These are phyloP conservation scores for Keqinozyma sinolaborantium DNA, from an alignment of 1,139 yeast species.

Conservation along the genomic window DNA sequence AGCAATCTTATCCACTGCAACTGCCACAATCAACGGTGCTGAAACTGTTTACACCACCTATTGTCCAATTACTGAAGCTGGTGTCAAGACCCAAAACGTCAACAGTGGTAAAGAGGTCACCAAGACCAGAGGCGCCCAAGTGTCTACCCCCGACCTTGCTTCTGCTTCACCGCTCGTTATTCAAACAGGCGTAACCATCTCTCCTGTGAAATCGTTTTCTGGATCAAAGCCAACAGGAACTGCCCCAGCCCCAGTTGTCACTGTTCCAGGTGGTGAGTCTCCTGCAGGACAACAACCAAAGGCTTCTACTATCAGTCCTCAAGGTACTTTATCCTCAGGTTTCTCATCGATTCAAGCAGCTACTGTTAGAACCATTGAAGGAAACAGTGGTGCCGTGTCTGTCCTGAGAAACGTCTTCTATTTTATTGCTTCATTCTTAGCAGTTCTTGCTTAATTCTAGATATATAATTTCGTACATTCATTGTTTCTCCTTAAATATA, in stretches of 20 bases:
- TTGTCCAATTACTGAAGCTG: conserved; percentile 21
- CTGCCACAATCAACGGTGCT: conserved; percentile 20
- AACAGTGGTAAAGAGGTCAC: conserved; percentile 8
- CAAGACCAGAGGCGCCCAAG: too few species aligned
- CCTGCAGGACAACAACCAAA: neutral
- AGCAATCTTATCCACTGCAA: conserved; percentile 23
- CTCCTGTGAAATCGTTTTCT: conserved; percentile 4
- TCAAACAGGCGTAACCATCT: conserved; percentile 5
- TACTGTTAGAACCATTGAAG: neutral
- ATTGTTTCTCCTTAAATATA: too few species aligned
- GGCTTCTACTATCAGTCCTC: too few species aligned
- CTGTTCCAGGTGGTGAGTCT: conserved; percentile 4
- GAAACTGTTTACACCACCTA: conserved; percentile 28
- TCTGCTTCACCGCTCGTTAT: conserved; percentile 8
- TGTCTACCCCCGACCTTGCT: conserved; percentile 10
- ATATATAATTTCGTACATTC: too few species aligned
- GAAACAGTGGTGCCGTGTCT: neutral
- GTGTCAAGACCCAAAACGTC: too few species aligned
- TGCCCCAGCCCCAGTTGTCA: conserved; percentile 5
- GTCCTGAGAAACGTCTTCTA: neutral
- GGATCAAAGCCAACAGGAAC: conserved; percentile 5
- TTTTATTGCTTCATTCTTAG: neutral
- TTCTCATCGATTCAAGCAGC: neutral
- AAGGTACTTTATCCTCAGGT: too few species aligned
- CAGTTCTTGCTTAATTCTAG: neutral